phyloP scores from a whole-genome alignment of 2,329 filamentous ascomycete genomes.

The Ploettnerulaceae sp. region DNA sequence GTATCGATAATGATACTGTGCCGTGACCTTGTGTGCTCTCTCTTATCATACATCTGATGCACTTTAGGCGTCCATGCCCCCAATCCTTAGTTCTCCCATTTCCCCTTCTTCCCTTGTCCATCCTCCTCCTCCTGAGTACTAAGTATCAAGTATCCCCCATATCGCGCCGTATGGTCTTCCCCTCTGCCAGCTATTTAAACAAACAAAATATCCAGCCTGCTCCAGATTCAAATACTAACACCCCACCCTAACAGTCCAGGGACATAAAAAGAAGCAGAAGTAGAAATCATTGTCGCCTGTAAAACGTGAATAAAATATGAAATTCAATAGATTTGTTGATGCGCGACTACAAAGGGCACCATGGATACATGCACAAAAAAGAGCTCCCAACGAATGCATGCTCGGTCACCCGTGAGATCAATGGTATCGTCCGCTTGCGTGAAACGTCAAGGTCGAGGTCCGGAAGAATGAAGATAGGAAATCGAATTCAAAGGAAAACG shows the following conservation, averaged over 20 bases:
- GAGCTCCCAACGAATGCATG: conserved; percentile 14
- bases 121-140: too few relatives aligned
- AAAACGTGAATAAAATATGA: conserved; percentile 1
- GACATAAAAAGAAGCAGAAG: neutral
- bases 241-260: neutral
- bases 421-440: conserved; percentile 16
- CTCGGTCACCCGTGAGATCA: conserved; percentile 13
- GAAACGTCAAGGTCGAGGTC: conserved; percentile 12
- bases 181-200: neutral
- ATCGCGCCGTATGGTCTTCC: neutral
- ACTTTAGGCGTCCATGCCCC: neutral
- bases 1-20: neutral
- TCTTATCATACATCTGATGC: conserved; percentile 1
- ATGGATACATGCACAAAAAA: conserved; percentile 15
- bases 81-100: neutral
- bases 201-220: neutral
- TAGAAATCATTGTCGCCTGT: neutral
- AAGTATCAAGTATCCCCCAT: neutral
- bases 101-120: neutral
- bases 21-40: neutral
- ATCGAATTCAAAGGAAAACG: conserved; percentile 1
- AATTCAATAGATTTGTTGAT: neutral
- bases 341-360: neutral
- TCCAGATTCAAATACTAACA: neutral
- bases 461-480: too few relatives aligned